phyloP scores from a whole-genome alignment of 768 basidiomycete genomes.

The Termitomyces sp. region DNA sequence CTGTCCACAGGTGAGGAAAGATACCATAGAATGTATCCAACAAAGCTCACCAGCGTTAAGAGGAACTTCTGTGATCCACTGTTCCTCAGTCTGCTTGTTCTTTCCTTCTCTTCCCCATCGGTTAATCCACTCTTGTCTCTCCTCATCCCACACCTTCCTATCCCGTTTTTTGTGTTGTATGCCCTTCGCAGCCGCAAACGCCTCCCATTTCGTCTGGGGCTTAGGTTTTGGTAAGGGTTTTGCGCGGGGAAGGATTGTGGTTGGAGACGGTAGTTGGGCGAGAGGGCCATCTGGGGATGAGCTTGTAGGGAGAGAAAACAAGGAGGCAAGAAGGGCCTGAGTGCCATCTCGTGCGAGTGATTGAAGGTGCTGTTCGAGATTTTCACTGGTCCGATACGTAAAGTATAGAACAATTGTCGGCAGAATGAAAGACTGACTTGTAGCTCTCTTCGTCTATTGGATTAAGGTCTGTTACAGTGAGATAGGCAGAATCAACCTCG shows the following conservation, averaged over 20 bases:
- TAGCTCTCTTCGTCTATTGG: conserved; percentile 83
- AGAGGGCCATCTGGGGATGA: conserved; percentile 77
- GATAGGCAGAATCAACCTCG: conserved; percentile 74
- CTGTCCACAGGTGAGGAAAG: conserved; percentile 29
- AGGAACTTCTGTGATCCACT: conserved; percentile 93
- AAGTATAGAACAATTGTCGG: neutral
- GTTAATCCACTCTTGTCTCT: conserved; percentile 86
- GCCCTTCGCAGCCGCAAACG: conserved; percentile 91
- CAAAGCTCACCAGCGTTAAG: conserved; percentile 60
- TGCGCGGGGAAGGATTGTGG: conserved; percentile 75
- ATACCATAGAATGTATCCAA: neutral
- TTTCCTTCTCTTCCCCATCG: conserved; percentile 88
- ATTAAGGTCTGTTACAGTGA: conserved; percentile 85
- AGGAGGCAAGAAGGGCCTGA: conserved; percentile 71
- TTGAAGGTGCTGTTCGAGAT: conserved; percentile 78
- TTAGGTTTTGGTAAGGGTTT: conserved; percentile 94
- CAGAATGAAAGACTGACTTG: conserved; percentile 39
- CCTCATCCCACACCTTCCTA: conserved; percentile 89
- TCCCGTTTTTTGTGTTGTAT: conserved; percentile 78
- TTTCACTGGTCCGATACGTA: conserved; percentile 37
- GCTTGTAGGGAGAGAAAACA: conserved; percentile 78
- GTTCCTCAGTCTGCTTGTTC: conserved; percentile 79
- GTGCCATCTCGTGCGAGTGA: conserved; percentile 74
- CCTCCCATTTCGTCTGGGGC: conserved; percentile 93
- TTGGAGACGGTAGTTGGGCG: conserved; percentile 73